phyloP scores from a whole-genome alignment of 371 early-diverging fungal genomes.

The Haplosporangium sp. region DNA sequence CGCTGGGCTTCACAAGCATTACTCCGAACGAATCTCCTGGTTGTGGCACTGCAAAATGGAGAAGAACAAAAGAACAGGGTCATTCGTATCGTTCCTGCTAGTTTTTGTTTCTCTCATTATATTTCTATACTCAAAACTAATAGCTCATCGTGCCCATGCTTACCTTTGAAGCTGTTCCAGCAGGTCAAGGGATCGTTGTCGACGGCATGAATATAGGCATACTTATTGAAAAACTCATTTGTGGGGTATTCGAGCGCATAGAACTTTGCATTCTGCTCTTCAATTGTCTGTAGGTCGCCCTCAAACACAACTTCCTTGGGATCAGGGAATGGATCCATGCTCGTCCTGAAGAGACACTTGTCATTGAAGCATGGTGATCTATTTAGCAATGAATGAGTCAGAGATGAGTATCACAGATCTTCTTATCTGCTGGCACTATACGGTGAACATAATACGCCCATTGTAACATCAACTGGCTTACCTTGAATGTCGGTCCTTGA shows the following conservation, averaged over 20 bases:
- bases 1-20: slow-evolving; percentile 57
- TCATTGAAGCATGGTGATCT: slow-evolving; percentile 68
- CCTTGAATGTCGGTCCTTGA: slow-evolving; percentile 62
- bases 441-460: no score
- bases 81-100: no score
- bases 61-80: slow-evolving; percentile 5
- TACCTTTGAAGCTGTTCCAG: slow-evolving; percentile 64
- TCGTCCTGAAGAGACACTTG: slow-evolving; percentile 68
- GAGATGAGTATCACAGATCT: not conserved
- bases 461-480: slow-evolving; percentile 11
- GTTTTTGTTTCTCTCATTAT: no score
- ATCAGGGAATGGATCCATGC: slow-evolving; percentile 63
- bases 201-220: slow-evolving; percentile 64
- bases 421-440: no score
- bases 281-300: slow-evolving; percentile 56
- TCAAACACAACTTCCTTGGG: slow-evolving; percentile 58
- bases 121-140: not conserved
- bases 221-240: slow-evolving; percentile 56
- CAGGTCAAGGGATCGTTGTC: slow-evolving; percentile 66
- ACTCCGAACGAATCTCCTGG: slow-evolving; percentile 66
- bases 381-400: not conserved
- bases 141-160: not conserved
- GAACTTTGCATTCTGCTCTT: slow-evolving; percentile 55
- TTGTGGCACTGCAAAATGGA: slow-evolving; percentile 49
- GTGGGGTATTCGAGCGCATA: slow-evolving; percentile 55